These are phyloP conservation scores for Fraxinus xanthoxyloides DNA, from an alignment of 305 asterid genomes.

Conservation along the genomic window DNA sequence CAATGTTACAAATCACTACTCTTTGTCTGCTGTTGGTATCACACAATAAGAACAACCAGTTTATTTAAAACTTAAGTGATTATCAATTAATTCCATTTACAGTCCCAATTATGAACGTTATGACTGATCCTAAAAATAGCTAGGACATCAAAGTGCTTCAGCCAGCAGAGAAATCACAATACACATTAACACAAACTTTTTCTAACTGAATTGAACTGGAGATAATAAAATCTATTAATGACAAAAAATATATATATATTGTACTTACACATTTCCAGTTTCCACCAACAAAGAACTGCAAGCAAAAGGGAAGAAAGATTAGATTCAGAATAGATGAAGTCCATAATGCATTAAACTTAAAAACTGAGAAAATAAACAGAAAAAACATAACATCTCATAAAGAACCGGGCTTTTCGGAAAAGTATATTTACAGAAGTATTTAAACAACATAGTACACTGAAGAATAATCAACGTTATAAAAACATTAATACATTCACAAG, in stretches of 20 bases:
- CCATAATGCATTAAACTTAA: not conserved
- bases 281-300: constrained; percentile 98
- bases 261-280: constrained; percentile 96
- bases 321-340: constrained; percentile 13
- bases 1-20: not conserved
- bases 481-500: not conserved
- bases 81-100: not conserved
- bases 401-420: not conserved
- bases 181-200: not conserved
- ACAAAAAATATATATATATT: not conserved
- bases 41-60: not conserved
- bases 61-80: not conserved
- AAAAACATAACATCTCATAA: not conserved
- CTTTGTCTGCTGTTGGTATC: not conserved
- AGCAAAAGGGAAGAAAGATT: constrained; percentile 23
- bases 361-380: not conserved
- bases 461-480: not conserved
- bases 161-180: constrained; percentile 8
- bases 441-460: not conserved
- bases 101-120: not conserved
- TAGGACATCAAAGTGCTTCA: not conserved
- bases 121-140: not conserved
- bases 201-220: not conserved
- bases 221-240: not conserved
- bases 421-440: not conserved